These are phyloP conservation scores for Pleoardoris graminearum DNA, from an alignment of 2,329 filamentous ascomycete genomes.

Conservation along the genomic window DNA sequence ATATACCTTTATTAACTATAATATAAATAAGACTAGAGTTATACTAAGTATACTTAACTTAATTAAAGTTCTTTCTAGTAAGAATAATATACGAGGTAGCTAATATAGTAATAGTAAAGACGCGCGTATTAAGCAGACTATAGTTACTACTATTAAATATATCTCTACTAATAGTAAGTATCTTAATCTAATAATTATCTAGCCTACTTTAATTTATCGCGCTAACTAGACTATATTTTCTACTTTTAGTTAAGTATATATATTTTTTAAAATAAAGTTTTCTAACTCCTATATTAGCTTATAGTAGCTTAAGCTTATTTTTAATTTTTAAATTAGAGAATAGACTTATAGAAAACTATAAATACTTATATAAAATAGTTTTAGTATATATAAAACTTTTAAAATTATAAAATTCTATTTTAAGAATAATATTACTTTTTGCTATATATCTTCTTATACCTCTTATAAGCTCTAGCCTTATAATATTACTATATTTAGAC, in stretches of 20 bases:
- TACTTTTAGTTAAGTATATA: slow-evolving; percentile 18
- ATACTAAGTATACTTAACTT: slow-evolving; percentile 16
- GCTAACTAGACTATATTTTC: slow-evolving; percentile 11
- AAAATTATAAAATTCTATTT: slow-evolving; percentile 16
- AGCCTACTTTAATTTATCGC: slow-evolving; percentile 8
- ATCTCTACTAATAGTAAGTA: slow-evolving; percentile 17
- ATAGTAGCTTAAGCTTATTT: slow-evolving; percentile 38
- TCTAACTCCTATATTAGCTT: slow-evolving; percentile 38
- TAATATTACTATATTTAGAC: not conserved
- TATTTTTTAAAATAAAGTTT: slow-evolving; percentile 12
- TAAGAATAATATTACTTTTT: not conserved
- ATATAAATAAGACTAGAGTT: slow-evolving; percentile 19
- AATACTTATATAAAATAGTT: not conserved
- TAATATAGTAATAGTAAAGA: slow-evolving; percentile 20
- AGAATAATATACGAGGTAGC: slow-evolving; percentile 14
- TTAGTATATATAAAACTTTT: slow-evolving; percentile 38
- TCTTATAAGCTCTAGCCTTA: not conserved
- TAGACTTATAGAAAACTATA: slow-evolving; percentile 28
- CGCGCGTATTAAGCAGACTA: slow-evolving; percentile 16
- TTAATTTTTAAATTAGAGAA: slow-evolving; percentile 37
- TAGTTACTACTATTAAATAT: slow-evolving; percentile 17
- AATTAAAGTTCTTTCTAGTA: slow-evolving; percentile 14
- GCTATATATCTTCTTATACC: not conserved
- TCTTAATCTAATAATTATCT: slow-evolving; percentile 17
- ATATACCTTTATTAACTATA: too few relatives aligned